Base-by-base conservation (phyloP, 768 basidiomycete genomes). In the Mycena alexandri region DNA sequence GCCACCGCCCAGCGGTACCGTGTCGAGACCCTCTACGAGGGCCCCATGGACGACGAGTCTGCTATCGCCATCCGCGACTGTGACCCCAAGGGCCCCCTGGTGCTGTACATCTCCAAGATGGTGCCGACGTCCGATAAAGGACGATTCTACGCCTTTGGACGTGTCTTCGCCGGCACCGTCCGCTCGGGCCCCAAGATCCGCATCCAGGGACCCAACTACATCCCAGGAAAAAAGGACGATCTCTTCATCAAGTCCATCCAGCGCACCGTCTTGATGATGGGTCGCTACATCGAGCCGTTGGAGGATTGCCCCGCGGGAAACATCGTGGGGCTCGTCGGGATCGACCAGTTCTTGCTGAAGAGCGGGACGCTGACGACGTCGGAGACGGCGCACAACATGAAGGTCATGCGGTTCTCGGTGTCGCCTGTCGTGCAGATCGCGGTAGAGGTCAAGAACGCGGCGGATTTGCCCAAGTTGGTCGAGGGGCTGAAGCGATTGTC, bases 401-500 rank as follows among this genome's bases (percentile, higher is more conserved):
- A 86, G 85, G 96, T 99, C 82, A 99, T 99, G 98, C 95, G 93
- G 85, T 98, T 98, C 89, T 99, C 96, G 80, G 98, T 99, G 63
- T 99, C 98, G 34, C 98, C 98, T 73, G 98, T 99, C 86, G 98
- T 99, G 50, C 98, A 90, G 79, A 95, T 99, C 77, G 95, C 98
- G 72, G 98, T 99, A 74, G 98, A 99, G 82, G 98, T 99, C 82
- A 99, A 99, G 92, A 99, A 99, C 81, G 95, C 98, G 65, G 89
- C 94, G 66, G 98, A 99, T 88, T 88, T 99, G 52, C 98, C 98
- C 77, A 99, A 99, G 85, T 93, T 99, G 72, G 98, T 99, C 69
- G 98, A 99, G 88, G 98, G 98, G 86, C 93, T 99, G 75, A 99
- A 99, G 86, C 98, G 98, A 87, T 89, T 99, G 63, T 98, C 98